Evolutionary conservation across 257 asterid species (phyloP), one percentile per base, ranked within the genome.

Genomic region (Marsdenia floribunda): DNA sequence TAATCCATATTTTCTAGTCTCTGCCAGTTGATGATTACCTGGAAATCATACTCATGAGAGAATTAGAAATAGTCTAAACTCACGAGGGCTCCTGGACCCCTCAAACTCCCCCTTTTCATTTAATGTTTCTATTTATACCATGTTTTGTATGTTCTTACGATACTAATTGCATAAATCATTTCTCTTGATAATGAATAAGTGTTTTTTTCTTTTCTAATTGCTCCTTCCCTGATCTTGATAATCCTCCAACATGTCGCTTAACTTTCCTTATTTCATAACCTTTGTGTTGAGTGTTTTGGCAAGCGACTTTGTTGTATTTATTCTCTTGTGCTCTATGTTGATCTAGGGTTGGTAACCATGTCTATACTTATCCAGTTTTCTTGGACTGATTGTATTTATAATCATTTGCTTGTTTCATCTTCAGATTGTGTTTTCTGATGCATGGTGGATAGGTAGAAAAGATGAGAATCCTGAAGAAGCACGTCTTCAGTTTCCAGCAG

Each of bases 401-500:
- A 26, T 52, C 47, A 52, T 33, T 44, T 46, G 59, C 72, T 59
- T 78, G 76, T 83, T 81, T 24, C 42, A 55, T 82, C 70, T 72
- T 78, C 85, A 93, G 98, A 79, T 93, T 78, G 96, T 91, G 67
- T 93, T 93, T 83, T 91, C 98, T 57, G 96, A 93, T 81, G 98
- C 96, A 58, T 93, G 98, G 97, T 93, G 98, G 97, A 88, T 93
- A 54, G 98, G 98, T 74, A 89, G 75, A 76, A 89, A 91, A 79
- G 96, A 89, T 49, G 92, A 89, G 78, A 93, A 93, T 85, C 98
- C 98, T 46, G 92, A 86, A 73, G 98, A 93, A 85, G 76, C 82
- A 70, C 86, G 79, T 42, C 95, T 91, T 73, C 85, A 80, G 79
- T 93, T 87, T 81, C 98, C 97, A 13, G 75, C 85, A 82, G 93